Evolutionary conservation across 2,329 filamentous ascomycete species (phyloP), one percentile per base, ranked within the genome.

Genomic region (Aspergillus neoniger): DNA sequence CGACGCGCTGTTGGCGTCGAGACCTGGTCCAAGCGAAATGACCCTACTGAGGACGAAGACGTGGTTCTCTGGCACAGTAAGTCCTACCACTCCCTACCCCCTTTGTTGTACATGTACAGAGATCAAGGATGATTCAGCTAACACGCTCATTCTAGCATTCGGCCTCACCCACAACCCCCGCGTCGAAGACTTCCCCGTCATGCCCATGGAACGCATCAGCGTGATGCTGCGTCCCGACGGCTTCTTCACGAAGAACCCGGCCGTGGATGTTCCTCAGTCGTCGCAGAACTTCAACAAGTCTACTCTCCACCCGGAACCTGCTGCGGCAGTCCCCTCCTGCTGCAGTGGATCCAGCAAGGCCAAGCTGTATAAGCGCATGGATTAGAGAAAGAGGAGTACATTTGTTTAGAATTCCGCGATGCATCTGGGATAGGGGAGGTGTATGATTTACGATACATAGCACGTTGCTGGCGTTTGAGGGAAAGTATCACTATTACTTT

Each of bases 141-240:
- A 55, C 25, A 30, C 19, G 25, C 54, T 55, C 36, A 25, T 57
- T 44, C 19, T 32, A 77, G 74, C 75, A 23, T 80, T 81, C 58
- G 80, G 87, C 17, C 83, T 88, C 25, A 89, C 88, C 36, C 87
- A 90, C 64, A 85, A 88, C 25, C 86, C 86, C 0, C 78, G 86
- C 5, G 80, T 85, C 23, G 87, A 89, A 68, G 87, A 89, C 69
- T 89, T 88, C 74, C 87, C 87, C 1, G 84, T 89, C 43, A 89
- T 90, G 87, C 87, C 87, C 0, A 83, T 82, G 67, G 87, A 89
- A 70, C 73, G 76, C 17, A 73, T 81, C 59, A 79, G 76, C 56
- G 77, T 83, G 12, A 77, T 76, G 68, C 67, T 84, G 32, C 79
- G 80, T 62, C 81, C 82, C 2, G 80, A 80, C 52, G 81, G 82